Evolutionary conservation across 2,329 filamentous ascomycete genomes (phyloP).

Genomic region (Cladosporium colombiae): DNA sequence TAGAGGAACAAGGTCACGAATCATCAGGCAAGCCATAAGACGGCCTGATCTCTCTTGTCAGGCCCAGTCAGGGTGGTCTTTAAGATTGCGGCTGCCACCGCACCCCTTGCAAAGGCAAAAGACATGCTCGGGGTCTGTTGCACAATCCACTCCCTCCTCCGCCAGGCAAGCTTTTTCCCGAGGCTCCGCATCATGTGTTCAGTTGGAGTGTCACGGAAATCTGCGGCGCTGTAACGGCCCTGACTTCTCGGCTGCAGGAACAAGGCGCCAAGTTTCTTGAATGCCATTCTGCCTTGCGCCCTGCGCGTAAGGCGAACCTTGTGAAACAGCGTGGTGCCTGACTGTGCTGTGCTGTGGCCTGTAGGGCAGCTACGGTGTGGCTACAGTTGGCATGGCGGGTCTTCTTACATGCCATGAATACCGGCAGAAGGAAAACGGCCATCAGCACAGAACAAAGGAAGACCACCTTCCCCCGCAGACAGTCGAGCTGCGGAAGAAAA

Average conservation of each 20-base stretch:
- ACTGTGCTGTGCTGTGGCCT: not conserved
- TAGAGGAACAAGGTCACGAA: not conserved
- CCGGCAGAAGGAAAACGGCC: not conserved
- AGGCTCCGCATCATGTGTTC: constrained; percentile 14
- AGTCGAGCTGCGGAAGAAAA: constrained; percentile 3
- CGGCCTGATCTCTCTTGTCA: constrained; percentile 13
- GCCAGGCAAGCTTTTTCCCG: constrained; percentile 13
- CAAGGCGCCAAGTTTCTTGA: constrained; percentile 13
- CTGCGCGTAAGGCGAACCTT: constrained; percentile 2
- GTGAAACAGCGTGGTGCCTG: not conserved
- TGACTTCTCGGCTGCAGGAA: constrained; percentile 8
- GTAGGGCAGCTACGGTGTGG: not conserved
- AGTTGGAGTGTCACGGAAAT: not conserved
- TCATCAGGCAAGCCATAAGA: not conserved
- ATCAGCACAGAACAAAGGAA: not conserved
- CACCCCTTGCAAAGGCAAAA: not conserved
- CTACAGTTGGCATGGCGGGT: not conserved
- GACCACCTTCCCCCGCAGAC: constrained; percentile 1
- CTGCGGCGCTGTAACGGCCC: constrained; percentile 7
- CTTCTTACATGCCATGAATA: not conserved
- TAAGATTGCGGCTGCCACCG: constrained; percentile 4
- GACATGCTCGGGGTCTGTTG: not conserved
- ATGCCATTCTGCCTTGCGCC: constrained; percentile 4
- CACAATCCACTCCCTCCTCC: not conserved
- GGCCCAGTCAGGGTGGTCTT: not conserved